Evolutionary conservation across 2,329 filamentous ascomycete species (phyloP), one percentile per base, ranked within the genome.

Genomic region (Davidsoniella australis): DNA sequence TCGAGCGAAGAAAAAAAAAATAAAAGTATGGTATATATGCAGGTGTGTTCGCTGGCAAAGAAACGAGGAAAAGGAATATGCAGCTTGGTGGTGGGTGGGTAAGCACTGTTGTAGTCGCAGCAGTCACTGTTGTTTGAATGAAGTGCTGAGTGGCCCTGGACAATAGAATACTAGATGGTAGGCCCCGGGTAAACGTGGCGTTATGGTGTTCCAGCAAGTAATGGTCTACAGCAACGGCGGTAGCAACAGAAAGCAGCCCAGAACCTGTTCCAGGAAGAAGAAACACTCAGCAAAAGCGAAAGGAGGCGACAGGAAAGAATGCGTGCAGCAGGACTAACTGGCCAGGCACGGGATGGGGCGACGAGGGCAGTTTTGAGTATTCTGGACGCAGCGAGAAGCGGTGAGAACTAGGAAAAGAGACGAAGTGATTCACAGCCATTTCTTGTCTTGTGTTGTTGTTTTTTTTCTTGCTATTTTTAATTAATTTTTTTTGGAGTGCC

Each of bases 111-210:
- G 23, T 20, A 48, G 41, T 41, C 16, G 26, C 8, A 38, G 37
- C 33, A 42, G 7, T 41, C 26, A 9, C 37, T 42, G 37, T 36
- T 38, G 38, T 38, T 47, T 40, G 37, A 17, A 20, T 47, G 37
- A 38, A 40, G 45, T 41, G 24, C 17, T 41, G 24, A 41, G 18
- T 41, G 33, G 39, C 24, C 39, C 36, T 40, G 46, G 23, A 41
- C 39, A 42, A 33, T 26, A 48, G 12, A 14, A 23, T 23, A 23
- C 20, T 23, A 41, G 24, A 41, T 23, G 7, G 40, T 44, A 49
- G n/a, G 33, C 29, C 29, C 45, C 49, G 39, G 40, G 45, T 47
- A 42, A 51, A 51, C 49, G 49, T 51, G 49, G 49, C 40, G 49
- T 51, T 51, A 47, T 47, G 41, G 41, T 44, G 41, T 33, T 33